phyloP scores from a whole-genome alignment of 2,329 filamentous ascomycete species.

The Fusarium sp. region DNA sequence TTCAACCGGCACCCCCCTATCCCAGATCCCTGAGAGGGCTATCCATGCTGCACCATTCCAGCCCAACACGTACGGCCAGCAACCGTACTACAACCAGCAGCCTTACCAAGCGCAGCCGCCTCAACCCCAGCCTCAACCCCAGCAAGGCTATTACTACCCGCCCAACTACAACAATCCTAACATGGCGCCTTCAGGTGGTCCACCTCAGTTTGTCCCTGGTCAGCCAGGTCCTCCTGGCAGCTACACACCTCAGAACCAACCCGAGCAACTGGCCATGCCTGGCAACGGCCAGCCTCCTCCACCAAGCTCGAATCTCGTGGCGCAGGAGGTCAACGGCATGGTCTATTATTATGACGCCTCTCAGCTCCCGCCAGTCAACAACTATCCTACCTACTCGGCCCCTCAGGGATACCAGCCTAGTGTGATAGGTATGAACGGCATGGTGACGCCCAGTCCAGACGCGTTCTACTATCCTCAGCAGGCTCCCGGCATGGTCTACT shows the following conservation, averaged over 20 bases:
- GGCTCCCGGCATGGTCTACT: constrained; percentile 69
- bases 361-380: constrained; percentile 70
- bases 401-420: constrained; percentile 66
- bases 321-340: constrained; percentile 94
- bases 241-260: constrained; percentile 58
- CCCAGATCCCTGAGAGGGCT: constrained; percentile 91
- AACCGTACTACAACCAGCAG: constrained; percentile 69
- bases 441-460: constrained; percentile 78
- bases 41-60: constrained; percentile 94
- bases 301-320: constrained; percentile 65
- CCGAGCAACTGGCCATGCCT: constrained; percentile 51
- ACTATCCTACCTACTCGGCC: constrained; percentile 61
- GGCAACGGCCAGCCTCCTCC: constrained; percentile 42
- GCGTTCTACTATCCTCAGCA: constrained; percentile 78
- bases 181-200: constrained; percentile 63
- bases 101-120: constrained; percentile 49
- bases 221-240: constrained; percentile 59
- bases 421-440: constrained; percentile 79
- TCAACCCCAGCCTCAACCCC: constrained; percentile 32
- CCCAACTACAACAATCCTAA: constrained; percentile 60
- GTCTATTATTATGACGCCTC: constrained; percentile 92
- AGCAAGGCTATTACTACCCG: constrained; percentile 77
- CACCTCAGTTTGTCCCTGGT: constrained; percentile 69
- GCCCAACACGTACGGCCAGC: constrained; percentile 73
- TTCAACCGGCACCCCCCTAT: constrained; percentile 83